Evolutionary conservation across 2,329 filamentous ascomycete genomes (phyloP).

Genomic region (Paraphaeosphaeria minitans): DNA sequence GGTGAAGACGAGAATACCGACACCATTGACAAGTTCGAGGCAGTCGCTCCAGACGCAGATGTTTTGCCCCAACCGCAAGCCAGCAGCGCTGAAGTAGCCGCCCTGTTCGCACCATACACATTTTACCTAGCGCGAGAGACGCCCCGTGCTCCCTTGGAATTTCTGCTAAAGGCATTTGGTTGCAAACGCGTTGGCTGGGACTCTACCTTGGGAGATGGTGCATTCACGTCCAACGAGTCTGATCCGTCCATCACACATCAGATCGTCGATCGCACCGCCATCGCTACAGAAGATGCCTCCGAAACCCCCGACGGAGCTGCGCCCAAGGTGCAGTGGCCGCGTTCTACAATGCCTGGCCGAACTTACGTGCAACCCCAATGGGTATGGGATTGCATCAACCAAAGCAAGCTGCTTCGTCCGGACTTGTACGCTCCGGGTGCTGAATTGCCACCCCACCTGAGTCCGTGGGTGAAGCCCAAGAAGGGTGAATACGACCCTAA

Average conservation of each 20-base stretch:
- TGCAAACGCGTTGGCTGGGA: conserved; percentile 98
- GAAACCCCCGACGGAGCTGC: conserved; percentile 52
- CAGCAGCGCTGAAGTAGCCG: conserved; percentile 68
- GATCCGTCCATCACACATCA: conserved; percentile 94
- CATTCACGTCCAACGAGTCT: conserved; percentile 86
- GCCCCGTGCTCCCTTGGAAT: conserved; percentile 86
- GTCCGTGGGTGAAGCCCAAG: conserved; percentile 88
- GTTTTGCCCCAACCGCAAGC: conserved; percentile 78
- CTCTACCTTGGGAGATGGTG: conserved; percentile 83
- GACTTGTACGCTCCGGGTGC: conserved; percentile 90
- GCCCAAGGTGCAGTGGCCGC: conserved; percentile 56
- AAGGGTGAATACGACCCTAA: conserved; percentile 92
- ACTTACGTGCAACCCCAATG: conserved; percentile 96
- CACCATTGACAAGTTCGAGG: conserved; percentile 88
- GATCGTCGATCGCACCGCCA: conserved; percentile 85
- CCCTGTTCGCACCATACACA: conserved; percentile 86
- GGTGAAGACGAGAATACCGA: conserved; percentile 45
- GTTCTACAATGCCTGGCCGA: conserved; percentile 83
- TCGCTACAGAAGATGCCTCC: conserved; percentile 55
- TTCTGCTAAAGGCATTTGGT: conserved; percentile 90
- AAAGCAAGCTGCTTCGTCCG: conserved; percentile 82
- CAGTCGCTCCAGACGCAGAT: conserved; percentile 82
- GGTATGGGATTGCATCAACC: conserved; percentile 97
- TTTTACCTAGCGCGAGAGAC: conserved; percentile 95
- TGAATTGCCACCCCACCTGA: conserved; percentile 89